phyloP scores from a whole-genome alignment of 129 eudicot genomes.

The Pittosporum tobira region DNA sequence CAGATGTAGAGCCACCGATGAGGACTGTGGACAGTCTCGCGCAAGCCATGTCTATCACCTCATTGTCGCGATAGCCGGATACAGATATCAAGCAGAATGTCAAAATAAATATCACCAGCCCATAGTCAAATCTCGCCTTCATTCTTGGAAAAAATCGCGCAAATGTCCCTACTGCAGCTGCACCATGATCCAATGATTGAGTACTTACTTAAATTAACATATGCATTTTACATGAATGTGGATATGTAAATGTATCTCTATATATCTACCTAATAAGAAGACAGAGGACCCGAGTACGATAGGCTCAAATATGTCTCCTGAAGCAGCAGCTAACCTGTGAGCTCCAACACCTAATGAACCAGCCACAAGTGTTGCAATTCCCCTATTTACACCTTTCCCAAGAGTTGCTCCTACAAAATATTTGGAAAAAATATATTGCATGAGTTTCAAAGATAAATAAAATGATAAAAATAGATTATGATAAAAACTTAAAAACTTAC shows the following conservation, averaged over 20 bases:
- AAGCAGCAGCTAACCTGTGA: conserved; percentile 31
- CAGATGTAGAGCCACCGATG: conserved; percentile 28
- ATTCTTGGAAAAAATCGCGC: conserved; percentile 35
- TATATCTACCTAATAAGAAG: conserved; percentile 34
- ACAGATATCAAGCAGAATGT: conserved; percentile 38
- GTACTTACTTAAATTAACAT: neutral
- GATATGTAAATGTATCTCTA: neutral
- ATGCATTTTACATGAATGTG: no score
- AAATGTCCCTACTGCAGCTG: conserved; percentile 41
- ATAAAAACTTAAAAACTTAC: no score
- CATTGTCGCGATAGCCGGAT: conserved; percentile 30
- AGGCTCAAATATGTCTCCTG: conserved; percentile 40
- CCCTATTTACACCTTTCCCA: conserved; percentile 45
- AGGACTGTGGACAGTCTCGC: conserved; percentile 30
- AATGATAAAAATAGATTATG: no score
- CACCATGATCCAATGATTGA: conserved; percentile 9
- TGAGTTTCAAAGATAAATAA: neutral
- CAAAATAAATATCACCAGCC: conserved; percentile 37
- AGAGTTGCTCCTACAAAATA: conserved; percentile 43
- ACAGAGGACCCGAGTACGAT: conserved; percentile 29
- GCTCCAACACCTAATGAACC: conserved; percentile 42
- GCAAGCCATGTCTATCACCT: conserved; percentile 31
- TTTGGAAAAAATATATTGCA: neutral
- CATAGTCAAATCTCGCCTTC: conserved; percentile 50
- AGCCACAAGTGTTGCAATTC: conserved; percentile 34